phyloP scores from a whole-genome alignment of 1,284 basidiomycete species.

The Cutaneotrichosporon mucoides region DNA sequence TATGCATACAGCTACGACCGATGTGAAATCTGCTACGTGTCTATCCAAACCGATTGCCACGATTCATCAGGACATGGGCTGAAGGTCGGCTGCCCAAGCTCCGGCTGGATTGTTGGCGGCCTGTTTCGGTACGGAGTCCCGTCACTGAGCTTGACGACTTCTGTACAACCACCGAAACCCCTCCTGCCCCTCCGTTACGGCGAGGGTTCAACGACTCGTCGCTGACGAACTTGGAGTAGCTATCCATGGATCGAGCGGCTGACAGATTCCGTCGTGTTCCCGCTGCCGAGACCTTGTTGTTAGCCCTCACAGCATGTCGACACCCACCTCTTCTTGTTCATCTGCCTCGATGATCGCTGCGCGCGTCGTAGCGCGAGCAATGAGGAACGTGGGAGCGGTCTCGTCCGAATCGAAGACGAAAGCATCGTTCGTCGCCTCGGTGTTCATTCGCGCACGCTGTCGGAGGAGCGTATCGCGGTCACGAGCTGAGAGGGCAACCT shows the following conservation, averaged over 20 bases:
- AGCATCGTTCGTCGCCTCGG: neutral
- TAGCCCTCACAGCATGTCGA: neutral
- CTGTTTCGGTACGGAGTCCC: neutral
- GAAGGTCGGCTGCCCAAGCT: neutral
- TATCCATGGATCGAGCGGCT: constrained; percentile 12
- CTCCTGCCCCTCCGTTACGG: constrained; percentile 17
- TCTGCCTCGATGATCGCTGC: neutral
- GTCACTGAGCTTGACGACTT: neutral
- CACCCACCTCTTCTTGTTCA: neutral
- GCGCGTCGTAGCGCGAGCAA: neutral
- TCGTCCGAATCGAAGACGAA: neutral
- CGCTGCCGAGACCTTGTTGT: no score
- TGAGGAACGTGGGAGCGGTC: neutral
- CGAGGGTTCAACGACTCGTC: constrained; percentile 31
- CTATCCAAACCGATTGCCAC: neutral
- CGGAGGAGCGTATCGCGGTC: constrained; percentile 21
- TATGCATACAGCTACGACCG: neutral
- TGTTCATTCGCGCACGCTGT: constrained; percentile 23
- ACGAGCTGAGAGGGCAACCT: neutral
- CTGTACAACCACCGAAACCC: constrained; percentile 28
- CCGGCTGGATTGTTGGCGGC: neutral
- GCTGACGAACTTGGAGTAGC: constrained; percentile 22
- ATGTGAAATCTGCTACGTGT: neutral
- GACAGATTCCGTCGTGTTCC: no score
- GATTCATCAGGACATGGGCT: neutral